These are phyloP conservation scores for Fagus crenata DNA, from an alignment of 306 rosid species.

Conservation along the genomic window DNA sequence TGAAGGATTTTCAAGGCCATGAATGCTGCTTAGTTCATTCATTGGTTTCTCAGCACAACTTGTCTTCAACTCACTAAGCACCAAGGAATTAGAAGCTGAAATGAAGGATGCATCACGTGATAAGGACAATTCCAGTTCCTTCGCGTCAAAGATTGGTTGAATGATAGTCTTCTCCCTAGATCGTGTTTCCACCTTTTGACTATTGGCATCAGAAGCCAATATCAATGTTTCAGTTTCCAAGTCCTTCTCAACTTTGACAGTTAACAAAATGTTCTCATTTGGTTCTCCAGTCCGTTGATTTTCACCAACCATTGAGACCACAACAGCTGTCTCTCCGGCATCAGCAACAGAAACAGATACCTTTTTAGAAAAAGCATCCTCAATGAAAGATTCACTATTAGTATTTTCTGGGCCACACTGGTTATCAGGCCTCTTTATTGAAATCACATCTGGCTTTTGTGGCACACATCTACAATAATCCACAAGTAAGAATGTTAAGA, in stretches of 20 bases:
- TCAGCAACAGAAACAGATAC: constrained; percentile 85
- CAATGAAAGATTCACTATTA: constrained; percentile 37
- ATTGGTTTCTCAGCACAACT: constrained; percentile 36
- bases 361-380: constrained; percentile 59
- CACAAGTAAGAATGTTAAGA: constrained; percentile 29
- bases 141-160: constrained; percentile 42
- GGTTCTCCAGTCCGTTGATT: constrained; percentile 42
- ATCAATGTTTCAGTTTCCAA: constrained; percentile 44
- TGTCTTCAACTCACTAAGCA: constrained; percentile 39
- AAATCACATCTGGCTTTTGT: constrained; percentile 42
- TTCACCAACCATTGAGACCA: constrained; percentile 77
- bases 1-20: constrained; percentile 31
- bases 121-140: constrained; percentile 61
- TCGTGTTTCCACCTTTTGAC: constrained; percentile 35
- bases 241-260: constrained; percentile 48
- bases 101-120: constrained; percentile 44
- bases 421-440: constrained; percentile 33
- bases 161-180: constrained; percentile 28
- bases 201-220: constrained; percentile 38
- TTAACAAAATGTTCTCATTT: constrained; percentile 40
- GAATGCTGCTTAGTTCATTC: constrained; percentile 41
- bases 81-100: constrained; percentile 50
- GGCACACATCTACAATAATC: constrained; percentile 66
- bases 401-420: constrained; percentile 38
- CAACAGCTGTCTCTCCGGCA: constrained; percentile 90